Evolutionary conservation across 2,329 filamentous ascomycete species (phyloP).

Genomic region (Botrytis fragariae): DNA sequence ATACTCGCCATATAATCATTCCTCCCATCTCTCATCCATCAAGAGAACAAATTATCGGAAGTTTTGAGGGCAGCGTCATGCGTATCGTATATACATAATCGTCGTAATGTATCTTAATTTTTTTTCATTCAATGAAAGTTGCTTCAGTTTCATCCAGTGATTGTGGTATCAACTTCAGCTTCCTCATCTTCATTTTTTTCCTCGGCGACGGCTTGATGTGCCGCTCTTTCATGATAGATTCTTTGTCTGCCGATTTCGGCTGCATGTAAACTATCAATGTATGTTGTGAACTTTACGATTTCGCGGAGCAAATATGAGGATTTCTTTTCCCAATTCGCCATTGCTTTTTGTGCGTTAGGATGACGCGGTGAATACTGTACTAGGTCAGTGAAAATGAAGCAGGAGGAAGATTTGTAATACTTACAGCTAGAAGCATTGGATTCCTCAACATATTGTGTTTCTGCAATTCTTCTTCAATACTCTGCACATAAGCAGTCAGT

Average conservation of each 20-base stretch:
- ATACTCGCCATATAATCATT: not conserved
- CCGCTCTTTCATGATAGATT: constrained; percentile 62
- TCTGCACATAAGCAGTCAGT: constrained; percentile 75
- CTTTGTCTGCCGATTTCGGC: constrained; percentile 66
- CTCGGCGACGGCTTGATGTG: constrained; percentile 27
- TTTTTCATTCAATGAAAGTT: not conserved
- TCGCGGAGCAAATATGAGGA: constrained; percentile 86
- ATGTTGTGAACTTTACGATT: constrained; percentile 95
- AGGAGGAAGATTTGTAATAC: constrained; percentile 32
- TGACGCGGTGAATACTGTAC: constrained; percentile 75
- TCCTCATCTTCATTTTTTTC: constrained; percentile 25
- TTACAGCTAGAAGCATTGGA: constrained; percentile 77
- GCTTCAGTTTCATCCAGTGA: not conserved
- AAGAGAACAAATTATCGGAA: not conserved
- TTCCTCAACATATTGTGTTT: constrained; percentile 84
- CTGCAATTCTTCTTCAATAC: constrained; percentile 81
- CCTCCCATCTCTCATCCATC: not conserved
- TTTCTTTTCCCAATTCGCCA: constrained; percentile 97
- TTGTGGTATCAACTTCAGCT: constrained; percentile 13
- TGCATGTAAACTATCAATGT: constrained; percentile 78
- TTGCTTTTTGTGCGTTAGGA: constrained; percentile 75
- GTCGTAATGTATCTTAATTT: constrained; percentile 10
- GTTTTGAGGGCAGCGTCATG: not conserved
- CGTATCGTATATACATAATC: constrained; percentile 16
- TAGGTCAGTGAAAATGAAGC: not conserved